These are phyloP conservation scores for Verbena officinalis DNA, from an alignment of 257 asterid species.

Conservation along the genomic window DNA sequence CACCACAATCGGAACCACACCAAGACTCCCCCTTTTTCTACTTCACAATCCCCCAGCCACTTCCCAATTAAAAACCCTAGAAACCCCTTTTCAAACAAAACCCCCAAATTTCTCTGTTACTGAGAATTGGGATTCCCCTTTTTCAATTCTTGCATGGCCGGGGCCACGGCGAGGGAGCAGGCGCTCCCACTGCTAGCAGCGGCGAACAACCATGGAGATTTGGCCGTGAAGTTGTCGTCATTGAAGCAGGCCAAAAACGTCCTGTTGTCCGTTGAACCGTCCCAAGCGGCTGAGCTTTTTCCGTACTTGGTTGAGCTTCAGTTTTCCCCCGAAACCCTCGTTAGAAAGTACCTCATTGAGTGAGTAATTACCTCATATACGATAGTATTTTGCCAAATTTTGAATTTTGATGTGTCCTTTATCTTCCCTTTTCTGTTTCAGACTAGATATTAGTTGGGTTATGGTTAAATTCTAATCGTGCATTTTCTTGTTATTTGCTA, in stretches of 20 bases:
- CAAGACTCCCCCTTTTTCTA: neutral
- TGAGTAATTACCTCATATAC: slow-evolving; percentile 35
- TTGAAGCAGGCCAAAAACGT: slow-evolving; percentile 82
- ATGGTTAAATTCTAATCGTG: slow-evolving; percentile 9
- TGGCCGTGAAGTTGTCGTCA: slow-evolving; percentile 83
- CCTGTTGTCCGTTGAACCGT: slow-evolving; percentile 63
- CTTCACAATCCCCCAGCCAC: neutral
- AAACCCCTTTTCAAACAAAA: slow-evolving; percentile 15
- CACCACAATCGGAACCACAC: neutral
- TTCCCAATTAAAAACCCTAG: slow-evolving; percentile 57
- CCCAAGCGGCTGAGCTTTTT: slow-evolving; percentile 69
- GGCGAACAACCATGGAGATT: slow-evolving; percentile 90
- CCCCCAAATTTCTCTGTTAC: slow-evolving; percentile 8
- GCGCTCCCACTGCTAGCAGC: slow-evolving; percentile 86
- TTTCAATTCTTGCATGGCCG: slow-evolving; percentile 49
- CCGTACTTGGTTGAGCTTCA: slow-evolving; percentile 85
- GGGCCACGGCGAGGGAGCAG: slow-evolving; percentile 67
- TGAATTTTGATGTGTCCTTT: neutral
- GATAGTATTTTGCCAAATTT: neutral
- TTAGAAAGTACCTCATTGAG: slow-evolving; percentile 80
- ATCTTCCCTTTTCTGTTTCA: slow-evolving; percentile 1
- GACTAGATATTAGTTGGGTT: slow-evolving; percentile 1
- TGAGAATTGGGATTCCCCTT: neutral
- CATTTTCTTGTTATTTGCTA: slow-evolving; percentile 21
- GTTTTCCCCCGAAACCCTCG: slow-evolving; percentile 84